Evolutionary conservation across 2,329 filamentous ascomycete species (phyloP).

Genomic region (Botrytis squamosa): DNA sequence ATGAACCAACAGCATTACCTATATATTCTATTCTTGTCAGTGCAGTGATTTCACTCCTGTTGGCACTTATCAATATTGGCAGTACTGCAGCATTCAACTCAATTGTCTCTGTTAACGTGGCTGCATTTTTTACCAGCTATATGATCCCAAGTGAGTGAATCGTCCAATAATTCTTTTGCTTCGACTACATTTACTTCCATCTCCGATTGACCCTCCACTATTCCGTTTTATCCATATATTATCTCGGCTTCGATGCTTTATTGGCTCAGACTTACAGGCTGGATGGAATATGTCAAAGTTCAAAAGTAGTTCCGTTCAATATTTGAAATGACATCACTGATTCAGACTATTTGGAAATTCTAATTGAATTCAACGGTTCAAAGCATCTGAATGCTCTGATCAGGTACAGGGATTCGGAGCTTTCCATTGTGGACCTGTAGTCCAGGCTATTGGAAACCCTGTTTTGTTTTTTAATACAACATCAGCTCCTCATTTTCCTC

Average conservation of each 20-base stretch:
- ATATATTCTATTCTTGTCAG: slow-evolving; percentile 32
- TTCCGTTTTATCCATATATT: not conserved
- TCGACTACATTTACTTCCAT: not conserved
- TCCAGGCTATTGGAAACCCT: not conserved
- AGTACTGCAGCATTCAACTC: slow-evolving; percentile 46
- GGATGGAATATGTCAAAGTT: not conserved
- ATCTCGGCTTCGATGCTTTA: not conserved
- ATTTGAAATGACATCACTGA: not conserved
- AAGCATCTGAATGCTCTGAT: not conserved
- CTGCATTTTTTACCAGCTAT: slow-evolving; percentile 47
- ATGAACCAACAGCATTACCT: slow-evolving; percentile 29
- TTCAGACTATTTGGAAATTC: not conserved
- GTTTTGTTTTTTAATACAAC: not conserved
- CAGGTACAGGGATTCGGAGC: not conserved
- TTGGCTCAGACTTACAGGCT: not conserved
- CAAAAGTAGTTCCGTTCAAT: not conserved
- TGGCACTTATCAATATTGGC: slow-evolving; percentile 46
- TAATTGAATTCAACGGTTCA: not conserved
- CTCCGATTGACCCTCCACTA: not conserved
- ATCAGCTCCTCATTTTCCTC: not conserved
- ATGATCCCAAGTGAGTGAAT: slow-evolving; percentile 38
- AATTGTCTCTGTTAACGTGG: slow-evolving; percentile 46
- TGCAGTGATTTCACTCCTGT: slow-evolving; percentile 37
- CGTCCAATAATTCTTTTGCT: not conserved
- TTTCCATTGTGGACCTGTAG: not conserved